Conservation (phyloP, 2,329 filamentous ascomycete genomes). For the Graphiopsis chlorocephala region DNA sequence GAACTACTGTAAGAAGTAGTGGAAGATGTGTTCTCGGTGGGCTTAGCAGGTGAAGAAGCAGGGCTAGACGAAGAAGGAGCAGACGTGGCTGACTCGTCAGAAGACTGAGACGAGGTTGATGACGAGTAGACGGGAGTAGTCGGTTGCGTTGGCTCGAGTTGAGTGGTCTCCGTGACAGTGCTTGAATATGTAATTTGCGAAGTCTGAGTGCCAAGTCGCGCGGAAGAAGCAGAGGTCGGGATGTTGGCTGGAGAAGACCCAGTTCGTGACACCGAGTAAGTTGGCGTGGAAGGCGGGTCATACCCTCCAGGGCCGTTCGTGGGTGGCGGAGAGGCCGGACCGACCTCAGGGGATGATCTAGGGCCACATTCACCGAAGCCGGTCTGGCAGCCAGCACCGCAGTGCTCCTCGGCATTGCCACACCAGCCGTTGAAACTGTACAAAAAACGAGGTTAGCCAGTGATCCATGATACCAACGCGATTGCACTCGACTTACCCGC, state of each 20-base stretch:
- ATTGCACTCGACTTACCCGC: slow-evolving; percentile 10
- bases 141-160: neutral
- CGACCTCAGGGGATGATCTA: neutral
- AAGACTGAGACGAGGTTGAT: neutral
- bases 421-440: slow-evolving; percentile 24
- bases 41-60: neutral
- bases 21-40: neutral
- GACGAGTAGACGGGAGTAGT: slow-evolving; percentile 8
- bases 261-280: neutral
- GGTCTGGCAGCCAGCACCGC: slow-evolving; percentile 27
- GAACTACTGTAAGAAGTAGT: slow-evolving; percentile 6
- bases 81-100: neutral
- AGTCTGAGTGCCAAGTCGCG: neutral
- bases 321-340: neutral
- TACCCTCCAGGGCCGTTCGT: neutral
- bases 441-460: neutral
- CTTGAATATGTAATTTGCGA: neutral
- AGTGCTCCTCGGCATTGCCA: slow-evolving; percentile 22
- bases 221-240: neutral
- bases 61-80: neutral
- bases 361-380: slow-evolving; percentile 24
- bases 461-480: neutral
- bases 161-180: slow-evolving; percentile 1
- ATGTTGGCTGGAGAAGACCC: neutral
- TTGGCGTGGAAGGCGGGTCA: neutral